phyloP scores from a whole-genome alignment of 1,284 basidiomycete species.

The Ustilago xerochloae region DNA sequence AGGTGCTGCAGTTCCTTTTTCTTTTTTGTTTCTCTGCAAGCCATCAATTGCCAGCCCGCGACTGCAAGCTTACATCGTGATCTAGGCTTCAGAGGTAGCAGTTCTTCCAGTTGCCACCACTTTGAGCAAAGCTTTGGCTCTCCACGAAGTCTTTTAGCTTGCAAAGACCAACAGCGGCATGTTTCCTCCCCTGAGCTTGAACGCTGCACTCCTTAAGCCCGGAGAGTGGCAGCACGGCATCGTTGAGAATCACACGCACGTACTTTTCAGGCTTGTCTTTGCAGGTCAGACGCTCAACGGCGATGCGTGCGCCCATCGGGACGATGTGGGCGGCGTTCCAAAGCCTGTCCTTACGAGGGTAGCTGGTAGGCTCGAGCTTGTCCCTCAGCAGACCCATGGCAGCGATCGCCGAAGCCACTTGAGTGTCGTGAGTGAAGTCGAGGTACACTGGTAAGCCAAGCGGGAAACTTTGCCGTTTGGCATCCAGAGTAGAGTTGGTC shows the following conservation, averaged over 20 bases:
- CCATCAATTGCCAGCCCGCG: too few relatives aligned
- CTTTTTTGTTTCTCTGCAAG: background rate
- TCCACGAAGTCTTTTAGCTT: conserved; percentile 17
- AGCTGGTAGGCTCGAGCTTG: conserved; percentile 3
- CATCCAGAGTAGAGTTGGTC: conserved; percentile 24
- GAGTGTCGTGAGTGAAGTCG: conserved; percentile 26
- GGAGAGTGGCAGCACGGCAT: conserved; percentile 13
- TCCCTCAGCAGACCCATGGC: conserved; percentile 21
- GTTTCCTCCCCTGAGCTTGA: conserved; percentile 11
- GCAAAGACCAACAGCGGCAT: conserved; percentile 13
- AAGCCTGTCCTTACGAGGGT: conserved; percentile 3
- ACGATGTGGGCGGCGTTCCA: conserved; percentile 21
- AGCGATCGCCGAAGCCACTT: conserved; percentile 17
- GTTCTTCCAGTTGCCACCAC: conserved; percentile 26
- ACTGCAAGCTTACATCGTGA: too few relatives aligned
- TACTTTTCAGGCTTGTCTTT: conserved; percentile 12
- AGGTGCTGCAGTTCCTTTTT: conserved; percentile 71
- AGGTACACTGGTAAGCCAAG: conserved; percentile 12
- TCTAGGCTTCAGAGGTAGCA: conserved; percentile 10
- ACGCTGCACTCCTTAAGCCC: conserved; percentile 14
- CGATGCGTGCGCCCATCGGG: conserved; percentile 16
- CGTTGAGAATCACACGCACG: conserved; percentile 19
- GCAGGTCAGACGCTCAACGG: conserved; percentile 17
- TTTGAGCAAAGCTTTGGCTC: conserved; percentile 27
- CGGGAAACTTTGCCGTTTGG: conserved; percentile 9